Base-by-base conservation (phyloP, 2,329 filamentous ascomycete genomes). In the Colletotrichum spinosum region DNA sequence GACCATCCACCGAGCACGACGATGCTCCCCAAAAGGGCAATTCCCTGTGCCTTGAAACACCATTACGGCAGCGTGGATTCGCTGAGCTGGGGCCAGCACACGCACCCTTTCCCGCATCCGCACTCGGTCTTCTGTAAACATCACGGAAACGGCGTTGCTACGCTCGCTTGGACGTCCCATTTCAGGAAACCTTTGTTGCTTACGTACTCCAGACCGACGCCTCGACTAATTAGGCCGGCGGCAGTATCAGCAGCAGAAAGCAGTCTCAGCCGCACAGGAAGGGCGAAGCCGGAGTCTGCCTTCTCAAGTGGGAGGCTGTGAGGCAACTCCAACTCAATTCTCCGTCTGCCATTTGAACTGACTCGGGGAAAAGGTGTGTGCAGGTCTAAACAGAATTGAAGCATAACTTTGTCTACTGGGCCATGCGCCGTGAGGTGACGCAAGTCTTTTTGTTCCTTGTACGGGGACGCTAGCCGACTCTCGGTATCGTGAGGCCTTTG, bases 21-120 rank as follows among this genome's bases (percentile, higher is more conserved):
- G 55, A 52, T 48, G 17, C 50, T 51, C 25, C 53, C 38, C 46
- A 15, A 63, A 65, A 63, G 58, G 41, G 52, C 48, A 39, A 42
- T 38, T 62, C 58, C 52, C 58, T 62, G 48, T 65, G 58, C 46
- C 35, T 62, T 66, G 63, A 66, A 63, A 66, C 63, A 63, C 52
- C 48, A 57, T 13, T 42, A 57, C 52, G 15, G 56, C 50, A 35
- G 50, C 50, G 56, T 15, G 39, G 50, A 34, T 34, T 25, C 45
- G 51, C 61, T 45, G 33, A 65, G 50, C 50, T 45, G 63, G 44
- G 55, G 49, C 61, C 55, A 50, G 61, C 61, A 39, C 56, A 44
- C 48, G 63, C 58, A 65, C 44, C 58, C 62, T 58, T 57, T 61
- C 54, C 54, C 54, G 54, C 55, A 57, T 44, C 42, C 55, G 55